phyloP scores from a whole-genome alignment of 306 rosid species.

The Gleditsia sinensis region DNA sequence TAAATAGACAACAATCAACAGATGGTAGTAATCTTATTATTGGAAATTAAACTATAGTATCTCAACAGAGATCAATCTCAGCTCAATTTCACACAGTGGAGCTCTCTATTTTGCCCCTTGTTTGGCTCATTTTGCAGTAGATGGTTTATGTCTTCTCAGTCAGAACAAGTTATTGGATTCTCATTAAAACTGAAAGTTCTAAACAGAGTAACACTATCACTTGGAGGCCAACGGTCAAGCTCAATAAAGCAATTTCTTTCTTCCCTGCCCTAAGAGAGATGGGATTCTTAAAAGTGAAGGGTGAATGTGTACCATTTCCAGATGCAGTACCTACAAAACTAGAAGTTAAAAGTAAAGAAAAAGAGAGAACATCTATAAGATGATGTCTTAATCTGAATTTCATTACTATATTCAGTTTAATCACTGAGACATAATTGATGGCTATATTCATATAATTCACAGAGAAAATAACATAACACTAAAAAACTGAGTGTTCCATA shows the following conservation, averaged over 20 bases:
- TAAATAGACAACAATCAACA: too few relatives aligned
- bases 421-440: background rate
- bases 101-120: too few relatives aligned
- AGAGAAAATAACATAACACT: background rate
- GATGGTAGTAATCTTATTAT: too few relatives aligned
- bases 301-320: constrained; percentile 83
- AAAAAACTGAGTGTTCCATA: background rate
- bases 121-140: too few relatives aligned
- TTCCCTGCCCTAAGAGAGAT: constrained; percentile 78
- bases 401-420: background rate
- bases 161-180: too few relatives aligned
- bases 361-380: constrained; percentile 3
- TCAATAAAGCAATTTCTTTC: constrained; percentile 77
- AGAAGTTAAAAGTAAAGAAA: background rate
- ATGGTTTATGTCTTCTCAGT: too few relatives aligned
- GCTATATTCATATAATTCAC: background rate
- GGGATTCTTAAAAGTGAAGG: constrained; percentile 62
- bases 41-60: too few relatives aligned
- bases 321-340: constrained; percentile 64
- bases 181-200: too few relatives aligned
- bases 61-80: too few relatives aligned
- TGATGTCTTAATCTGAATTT: background rate
- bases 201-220: constrained; percentile 40
- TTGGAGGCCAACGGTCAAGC: constrained; percentile 92
- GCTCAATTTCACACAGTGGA: too few relatives aligned